Evolutionary conservation across 23 red algal genomes (phyloP).

Genomic region (Gracilaria domingensis): DNA sequence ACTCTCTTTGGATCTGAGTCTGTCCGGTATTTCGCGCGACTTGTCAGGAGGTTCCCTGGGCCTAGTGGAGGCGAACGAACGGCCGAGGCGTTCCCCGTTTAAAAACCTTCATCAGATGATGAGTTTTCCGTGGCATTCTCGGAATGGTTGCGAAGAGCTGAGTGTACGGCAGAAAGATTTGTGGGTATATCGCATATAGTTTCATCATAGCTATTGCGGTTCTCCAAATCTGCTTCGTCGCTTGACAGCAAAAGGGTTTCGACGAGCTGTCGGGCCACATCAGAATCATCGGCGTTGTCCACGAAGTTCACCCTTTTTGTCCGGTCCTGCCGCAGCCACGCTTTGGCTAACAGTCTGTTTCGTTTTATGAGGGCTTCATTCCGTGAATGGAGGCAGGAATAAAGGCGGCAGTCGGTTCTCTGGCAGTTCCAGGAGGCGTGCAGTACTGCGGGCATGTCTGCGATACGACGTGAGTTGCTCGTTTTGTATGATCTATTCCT

Average conservation of each 20-base stretch:
- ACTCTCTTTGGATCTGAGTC: background rate
- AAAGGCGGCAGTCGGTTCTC: background rate
- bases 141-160: background rate
- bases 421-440: background rate
- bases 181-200: no score
- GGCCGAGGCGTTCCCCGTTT: background rate
- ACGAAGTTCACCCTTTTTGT: background rate
- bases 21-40: background rate
- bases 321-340: background rate
- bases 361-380: background rate
- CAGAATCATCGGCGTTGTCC: background rate
- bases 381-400: background rate
- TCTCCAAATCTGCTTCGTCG: background rate
- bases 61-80: background rate
- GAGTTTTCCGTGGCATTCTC: background rate
- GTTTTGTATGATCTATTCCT: background rate
- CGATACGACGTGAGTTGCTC: background rate
- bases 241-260: background rate
- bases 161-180: background rate
- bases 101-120: conserved; percentile 18
- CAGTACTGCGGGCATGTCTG: background rate
- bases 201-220: background rate
- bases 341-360: background rate
- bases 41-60: conserved; percentile 3
- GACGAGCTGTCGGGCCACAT: background rate